A percentile compares a stretch with the other conserved stretches of the same genome.
Evolutionary conservation across 257 asterid species (phyloP).

Genomic region (Petrea volubilis): DNA sequence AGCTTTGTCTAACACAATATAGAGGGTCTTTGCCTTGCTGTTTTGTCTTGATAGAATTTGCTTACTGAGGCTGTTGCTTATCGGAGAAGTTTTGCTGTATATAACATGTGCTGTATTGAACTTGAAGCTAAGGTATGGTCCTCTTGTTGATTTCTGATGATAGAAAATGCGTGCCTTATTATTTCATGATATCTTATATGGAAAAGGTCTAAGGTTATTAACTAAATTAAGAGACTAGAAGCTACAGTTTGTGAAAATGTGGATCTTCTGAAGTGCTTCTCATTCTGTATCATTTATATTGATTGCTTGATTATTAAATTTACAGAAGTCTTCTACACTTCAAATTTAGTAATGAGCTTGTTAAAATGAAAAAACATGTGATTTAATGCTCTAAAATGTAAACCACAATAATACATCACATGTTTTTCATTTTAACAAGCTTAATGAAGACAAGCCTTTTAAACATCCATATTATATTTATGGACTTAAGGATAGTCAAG

Average conservation of each 20-base stretch:
- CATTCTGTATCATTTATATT: no score
- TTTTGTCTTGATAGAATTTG: conserved; percentile 51
- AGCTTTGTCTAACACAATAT: conserved; percentile 20
- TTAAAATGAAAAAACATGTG: no score
- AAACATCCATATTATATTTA: no score
- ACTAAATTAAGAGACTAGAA: background rate
- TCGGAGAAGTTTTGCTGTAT: conserved; percentile 70
- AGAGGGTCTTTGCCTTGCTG: conserved; percentile 19
- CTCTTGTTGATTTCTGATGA: conserved; percentile 7
- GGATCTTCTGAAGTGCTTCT: no score
- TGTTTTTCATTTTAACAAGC: no score
- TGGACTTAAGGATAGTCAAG: no score
- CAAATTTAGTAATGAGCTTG: no score
- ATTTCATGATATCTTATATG: conserved; percentile 1
- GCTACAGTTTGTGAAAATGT: background rate
- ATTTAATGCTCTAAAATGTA: no score
- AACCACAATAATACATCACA: no score
- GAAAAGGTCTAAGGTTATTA: background rate
- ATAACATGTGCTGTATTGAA: conserved; percentile 60
- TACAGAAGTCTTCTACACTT: no score
- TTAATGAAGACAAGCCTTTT: no score
- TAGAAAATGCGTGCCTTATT: conserved; percentile 2
- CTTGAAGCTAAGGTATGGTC: conserved; percentile 69
- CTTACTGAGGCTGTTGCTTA: conserved; percentile 72
- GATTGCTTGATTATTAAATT: no score